A percentile compares a stretch with the other conserved stretches of the same genome.
phyloP scores from a whole-genome alignment of 371 early-diverging fungal genomes.

The Saksenaea oblongispora region DNA sequence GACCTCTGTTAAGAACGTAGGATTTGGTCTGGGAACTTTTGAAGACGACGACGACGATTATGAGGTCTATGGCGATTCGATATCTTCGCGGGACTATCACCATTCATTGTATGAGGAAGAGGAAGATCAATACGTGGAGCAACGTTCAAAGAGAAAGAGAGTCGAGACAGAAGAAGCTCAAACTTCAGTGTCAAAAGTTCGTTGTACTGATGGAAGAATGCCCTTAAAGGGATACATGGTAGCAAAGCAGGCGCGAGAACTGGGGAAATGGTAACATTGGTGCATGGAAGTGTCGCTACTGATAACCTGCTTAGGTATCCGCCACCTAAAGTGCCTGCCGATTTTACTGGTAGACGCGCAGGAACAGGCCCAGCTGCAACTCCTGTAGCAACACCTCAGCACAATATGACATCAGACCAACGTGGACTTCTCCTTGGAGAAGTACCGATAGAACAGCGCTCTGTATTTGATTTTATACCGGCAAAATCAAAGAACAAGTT shows the following conservation, averaged over 20 bases:
- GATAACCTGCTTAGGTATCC: slow-evolving; percentile 34
- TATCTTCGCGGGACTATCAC: slow-evolving; percentile 25
- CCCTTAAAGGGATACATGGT: slow-evolving; percentile 63
- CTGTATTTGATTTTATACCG: slow-evolving; percentile 78
- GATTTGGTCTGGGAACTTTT: slow-evolving; percentile 47
- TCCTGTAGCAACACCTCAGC: slow-evolving; percentile 13
- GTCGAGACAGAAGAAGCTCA: slow-evolving; percentile 12
- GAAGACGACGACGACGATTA: slow-evolving; percentile 62
- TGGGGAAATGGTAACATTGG: slow-evolving; percentile 53
- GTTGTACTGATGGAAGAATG: slow-evolving; percentile 58
- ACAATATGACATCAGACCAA: slow-evolving; percentile 60
- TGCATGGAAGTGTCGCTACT: neutral
- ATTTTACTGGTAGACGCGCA: slow-evolving; percentile 52
- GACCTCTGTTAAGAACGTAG: slow-evolving; percentile 11
- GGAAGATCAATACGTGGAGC: slow-evolving; percentile 20
- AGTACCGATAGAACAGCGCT: slow-evolving; percentile 67
- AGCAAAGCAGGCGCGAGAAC: slow-evolving; percentile 34
- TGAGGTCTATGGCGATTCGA: slow-evolving; percentile 35
- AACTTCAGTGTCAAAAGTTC: slow-evolving; percentile 1
- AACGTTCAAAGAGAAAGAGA: slow-evolving; percentile 13
- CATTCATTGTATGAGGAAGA: slow-evolving; percentile 42
- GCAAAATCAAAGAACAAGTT: slow-evolving; percentile 66
- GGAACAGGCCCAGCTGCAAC: neutral
- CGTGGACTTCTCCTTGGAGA: slow-evolving; percentile 74
- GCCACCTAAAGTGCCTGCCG: slow-evolving; percentile 59